Evolutionary conservation across 202 grass and related monocot species (phyloP), one percentile per base, ranked within the genome.

Genomic region (Dendrocalamus latiflorus): DNA sequence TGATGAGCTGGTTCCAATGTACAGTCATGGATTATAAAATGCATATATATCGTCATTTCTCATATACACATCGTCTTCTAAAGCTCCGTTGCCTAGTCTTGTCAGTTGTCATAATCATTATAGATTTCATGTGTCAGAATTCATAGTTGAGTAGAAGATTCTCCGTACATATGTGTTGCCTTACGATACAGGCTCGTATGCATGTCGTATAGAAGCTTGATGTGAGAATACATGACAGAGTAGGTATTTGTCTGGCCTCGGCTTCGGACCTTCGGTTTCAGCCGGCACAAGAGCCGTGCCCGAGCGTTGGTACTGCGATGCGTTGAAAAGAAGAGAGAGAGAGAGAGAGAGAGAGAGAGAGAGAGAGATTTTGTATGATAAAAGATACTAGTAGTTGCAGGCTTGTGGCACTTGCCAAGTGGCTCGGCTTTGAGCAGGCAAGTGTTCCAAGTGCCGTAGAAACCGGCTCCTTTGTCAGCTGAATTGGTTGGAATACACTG

Each of bases 401-500:
- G 59, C 14, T 2, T 15, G 30, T 36, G 43, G 75, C 75, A 22
- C 74, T 34, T 1, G 44, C 2, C 60, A 24, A 55, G 51, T 70
- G 64, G 64, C 39, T 47, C 0, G 42, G 11, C 69, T 61, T 36
- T 77, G n/a, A 8, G 44, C 42, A 51, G 15, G 50, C 39, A 38
- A 78, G 18, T 16, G 36, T 28, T 18, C 41, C 53, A 7, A 51
- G 65, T 63, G 64, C 42, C 38, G 51, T 38, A 38, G 83, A 61
- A 26, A 41, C 20, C 45, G 33, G 20, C 3, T 49, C n/a, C 22
- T 54, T 65, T 55, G 67, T 85, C 83, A 73, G 73, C 75, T 51
- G 34, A 50, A 79, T 34, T 73, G 68, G 75, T 69, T 86, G 83
- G 67, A 79, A 69, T 48, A 65, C 75, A 79, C 34, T 73, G 66